Evolutionary conservation across 78 protist genomes (phyloP).

Genomic region (Cavenderia fasciculata): DNA sequence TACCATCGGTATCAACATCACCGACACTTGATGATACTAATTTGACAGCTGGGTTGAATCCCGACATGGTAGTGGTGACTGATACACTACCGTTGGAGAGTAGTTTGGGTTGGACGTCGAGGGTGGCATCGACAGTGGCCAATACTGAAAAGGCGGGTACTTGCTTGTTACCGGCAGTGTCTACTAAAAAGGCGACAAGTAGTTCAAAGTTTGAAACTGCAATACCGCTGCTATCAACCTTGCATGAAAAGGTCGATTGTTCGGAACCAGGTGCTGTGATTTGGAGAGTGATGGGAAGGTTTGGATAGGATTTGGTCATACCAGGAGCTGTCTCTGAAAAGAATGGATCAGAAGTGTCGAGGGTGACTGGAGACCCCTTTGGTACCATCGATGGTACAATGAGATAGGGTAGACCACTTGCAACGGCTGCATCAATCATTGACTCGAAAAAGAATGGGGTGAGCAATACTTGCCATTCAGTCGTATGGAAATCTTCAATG

Average conservation of each 20-base stretch:
- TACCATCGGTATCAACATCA: not conserved
- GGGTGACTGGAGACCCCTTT: not conserved
- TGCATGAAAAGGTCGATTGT: not conserved
- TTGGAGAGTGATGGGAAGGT: not conserved
- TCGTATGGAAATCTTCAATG: conserved; percentile 14
- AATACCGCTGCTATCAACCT: not conserved
- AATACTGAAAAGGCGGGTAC: not conserved
- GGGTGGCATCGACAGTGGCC: not conserved
- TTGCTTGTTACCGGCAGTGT: too few species aligned
- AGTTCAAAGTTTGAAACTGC: not conserved
- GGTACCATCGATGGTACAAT: conserved; percentile 9
- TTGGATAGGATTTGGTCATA: not conserved
- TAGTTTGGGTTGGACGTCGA: not conserved
- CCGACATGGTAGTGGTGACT: not conserved
- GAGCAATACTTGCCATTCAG: not conserved
- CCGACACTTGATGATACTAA: conserved; percentile 5
- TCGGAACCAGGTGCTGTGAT: not conserved
- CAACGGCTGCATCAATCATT: not conserved
- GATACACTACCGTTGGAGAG: not conserved
- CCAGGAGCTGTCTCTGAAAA: conserved; percentile 12
- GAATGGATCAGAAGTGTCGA: conserved; percentile 25
- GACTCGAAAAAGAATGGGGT: not conserved
- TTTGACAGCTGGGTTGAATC: not conserved
- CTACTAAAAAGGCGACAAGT: not conserved
- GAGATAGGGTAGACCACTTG: not conserved